Conservation (phyloP, 805 yeast genomes). For the Wickerhamiella azymoides region DNA sequence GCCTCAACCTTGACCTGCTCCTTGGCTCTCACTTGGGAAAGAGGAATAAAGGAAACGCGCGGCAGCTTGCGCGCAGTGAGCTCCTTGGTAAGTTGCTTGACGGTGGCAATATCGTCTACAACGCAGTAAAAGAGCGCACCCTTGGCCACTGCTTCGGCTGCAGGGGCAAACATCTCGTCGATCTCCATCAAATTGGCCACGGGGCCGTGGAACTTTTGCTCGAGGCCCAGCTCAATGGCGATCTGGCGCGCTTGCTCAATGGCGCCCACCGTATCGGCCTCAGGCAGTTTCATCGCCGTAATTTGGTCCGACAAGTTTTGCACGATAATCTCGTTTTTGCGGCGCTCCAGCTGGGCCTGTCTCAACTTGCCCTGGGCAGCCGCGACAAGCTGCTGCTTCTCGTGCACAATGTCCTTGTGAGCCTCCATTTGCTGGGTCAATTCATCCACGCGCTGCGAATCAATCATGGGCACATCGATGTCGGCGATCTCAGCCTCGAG, state of each 20-base stretch:
- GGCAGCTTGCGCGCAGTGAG: conserved; percentile 53
- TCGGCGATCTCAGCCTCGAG: not conserved
- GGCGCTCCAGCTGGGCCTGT: conserved; percentile 65
- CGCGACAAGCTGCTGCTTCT: conserved; percentile 24
- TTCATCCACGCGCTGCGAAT: not conserved
- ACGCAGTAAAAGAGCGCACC: conserved; percentile 74
- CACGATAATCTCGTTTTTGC: conserved; percentile 41
- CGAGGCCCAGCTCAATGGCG: conserved; percentile 41
- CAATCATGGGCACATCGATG: conserved; percentile 24
- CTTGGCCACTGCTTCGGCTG: conserved; percentile 85
- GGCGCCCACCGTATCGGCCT: conserved; percentile 30
- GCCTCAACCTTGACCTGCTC: conserved; percentile 27
- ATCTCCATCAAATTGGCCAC: conserved; percentile 72
- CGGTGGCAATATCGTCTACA: conserved; percentile 78
- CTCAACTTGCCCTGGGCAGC: conserved; percentile 47
- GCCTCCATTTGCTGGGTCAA: conserved; percentile 27
- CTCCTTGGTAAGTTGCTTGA: conserved; percentile 64
- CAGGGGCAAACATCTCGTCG: conserved; percentile 67
- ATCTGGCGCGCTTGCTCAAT: conserved; percentile 55
- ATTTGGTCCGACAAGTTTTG: conserved; percentile 45
- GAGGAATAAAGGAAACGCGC: conserved; percentile 81
- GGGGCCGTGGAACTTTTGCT: conserved; percentile 62
- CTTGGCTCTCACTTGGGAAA: conserved; percentile 45
- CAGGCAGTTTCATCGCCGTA: not conserved
- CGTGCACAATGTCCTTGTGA: conserved; percentile 16